A percentile compares a stretch with the other conserved stretches of the same genome.
phyloP scores from a whole-genome alignment of 2,329 filamentous ascomycete genomes.

The Shiraia sp. region DNA sequence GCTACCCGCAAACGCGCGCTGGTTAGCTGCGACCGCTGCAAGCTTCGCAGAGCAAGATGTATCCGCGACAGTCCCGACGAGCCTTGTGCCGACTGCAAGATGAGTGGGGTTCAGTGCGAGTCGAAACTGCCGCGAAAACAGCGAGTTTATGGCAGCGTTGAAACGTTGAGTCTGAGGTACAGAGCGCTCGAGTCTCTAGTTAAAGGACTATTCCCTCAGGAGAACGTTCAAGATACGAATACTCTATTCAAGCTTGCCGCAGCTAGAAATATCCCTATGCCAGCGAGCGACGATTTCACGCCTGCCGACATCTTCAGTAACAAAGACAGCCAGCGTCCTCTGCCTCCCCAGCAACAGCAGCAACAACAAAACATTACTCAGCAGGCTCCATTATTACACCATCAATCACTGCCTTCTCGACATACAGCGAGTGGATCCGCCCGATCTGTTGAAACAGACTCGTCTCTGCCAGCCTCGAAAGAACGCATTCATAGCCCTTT shows the following conservation, averaged over 20 bases:
- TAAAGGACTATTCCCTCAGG: conserved; percentile 47
- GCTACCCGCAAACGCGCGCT: conserved; percentile 32
- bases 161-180: conserved; percentile 51
- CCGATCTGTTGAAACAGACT: conserved; percentile 10
- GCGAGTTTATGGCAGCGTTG: conserved; percentile 52
- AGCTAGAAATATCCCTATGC: conserved; percentile 45
- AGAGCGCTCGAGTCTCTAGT: conserved; percentile 49
- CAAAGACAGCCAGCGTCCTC: conserved; percentile 3
- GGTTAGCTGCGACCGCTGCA: conserved; percentile 37
- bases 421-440: conserved; percentile 5
- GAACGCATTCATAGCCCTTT: conserved; percentile 19
- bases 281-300: conserved; percentile 30
- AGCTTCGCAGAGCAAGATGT: conserved; percentile 32
- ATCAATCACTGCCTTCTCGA: conserved; percentile 6
- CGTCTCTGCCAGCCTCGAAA: conserved; percentile 11
- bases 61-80: conserved; percentile 33
- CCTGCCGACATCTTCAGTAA: conserved; percentile 32
- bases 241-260: conserved; percentile 47
- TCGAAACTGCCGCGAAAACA: conserved; percentile 51
- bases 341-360: too few relatives aligned
- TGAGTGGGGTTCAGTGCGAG: conserved; percentile 47
- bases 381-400: conserved; percentile 4
- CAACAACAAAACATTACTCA: conserved; percentile 8
- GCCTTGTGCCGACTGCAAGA: conserved; percentile 46
- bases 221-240: conserved; percentile 46